A percentile compares a stretch with the other conserved stretches of the same genome.
Evolutionary conservation across 805 yeast species (phyloP).

Genomic region (Candida verbasci): DNA sequence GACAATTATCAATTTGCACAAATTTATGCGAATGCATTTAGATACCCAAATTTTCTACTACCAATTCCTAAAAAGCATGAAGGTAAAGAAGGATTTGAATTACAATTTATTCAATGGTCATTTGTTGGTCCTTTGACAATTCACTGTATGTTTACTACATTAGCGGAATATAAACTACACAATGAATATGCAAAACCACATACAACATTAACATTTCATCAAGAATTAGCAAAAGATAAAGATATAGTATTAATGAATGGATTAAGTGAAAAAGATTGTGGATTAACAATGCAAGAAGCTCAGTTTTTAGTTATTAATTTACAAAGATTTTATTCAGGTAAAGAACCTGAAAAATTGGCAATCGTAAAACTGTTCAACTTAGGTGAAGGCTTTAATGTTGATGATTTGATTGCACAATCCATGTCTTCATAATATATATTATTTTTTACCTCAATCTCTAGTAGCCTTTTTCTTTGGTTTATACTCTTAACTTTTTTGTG

Average conservation of each 20-base stretch:
- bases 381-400: conserved; percentile 67
- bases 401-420: conserved; percentile 64
- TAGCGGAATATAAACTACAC: conserved; percentile 88
- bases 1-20: conserved; percentile 55
- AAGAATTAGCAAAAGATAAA: conserved; percentile 60
- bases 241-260: conserved; percentile 83
- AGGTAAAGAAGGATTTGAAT: conserved; percentile 57
- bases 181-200: conserved; percentile 93
- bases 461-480: conserved; percentile 1
- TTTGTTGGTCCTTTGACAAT: conserved; percentile 79
- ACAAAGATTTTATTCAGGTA: conserved; percentile 80
- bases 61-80: conserved; percentile 70
- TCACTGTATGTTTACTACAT: conserved; percentile 85
- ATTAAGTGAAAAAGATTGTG: conserved; percentile 64
- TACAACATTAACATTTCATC: conserved; percentile 84
- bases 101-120: conserved; percentile 93
- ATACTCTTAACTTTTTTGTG: background rate
- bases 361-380: conserved; percentile 64
- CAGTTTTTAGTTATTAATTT: conserved; percentile 70
- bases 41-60: conserved; percentile 78
- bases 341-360: conserved; percentile 44
- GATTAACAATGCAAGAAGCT: conserved; percentile 68
- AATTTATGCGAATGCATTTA: conserved; percentile 61
- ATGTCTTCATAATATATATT: conserved; percentile 49
- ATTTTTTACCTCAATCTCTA: background rate